phyloP scores from a whole-genome alignment of 805 yeast genomes.

The Alloascoidea africana region DNA sequence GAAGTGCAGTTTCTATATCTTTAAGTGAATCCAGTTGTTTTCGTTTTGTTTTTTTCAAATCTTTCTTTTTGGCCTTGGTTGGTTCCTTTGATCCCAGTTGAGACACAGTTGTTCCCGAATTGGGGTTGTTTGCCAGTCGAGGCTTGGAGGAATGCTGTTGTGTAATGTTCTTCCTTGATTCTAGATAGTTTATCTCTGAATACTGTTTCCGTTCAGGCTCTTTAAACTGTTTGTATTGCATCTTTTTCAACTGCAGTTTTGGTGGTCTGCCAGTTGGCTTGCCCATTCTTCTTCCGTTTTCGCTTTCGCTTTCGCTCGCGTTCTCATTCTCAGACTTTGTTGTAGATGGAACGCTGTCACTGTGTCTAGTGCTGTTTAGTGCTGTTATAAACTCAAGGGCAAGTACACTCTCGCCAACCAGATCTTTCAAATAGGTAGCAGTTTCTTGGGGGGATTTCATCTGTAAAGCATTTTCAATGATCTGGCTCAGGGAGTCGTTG shows the following conservation, averaged over 20 bases:
- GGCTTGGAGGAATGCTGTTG: background rate
- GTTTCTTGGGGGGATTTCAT: background rate
- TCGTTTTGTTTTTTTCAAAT: constrained; percentile 20
- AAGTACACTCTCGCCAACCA: background rate
- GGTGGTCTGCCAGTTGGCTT: background rate
- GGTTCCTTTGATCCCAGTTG: background rate
- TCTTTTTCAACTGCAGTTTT: background rate
- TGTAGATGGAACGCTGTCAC: no score
- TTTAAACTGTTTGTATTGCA: no score
- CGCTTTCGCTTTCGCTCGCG: no score
- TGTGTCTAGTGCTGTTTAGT: background rate
- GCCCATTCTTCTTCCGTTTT: background rate
- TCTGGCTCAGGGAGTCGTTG: background rate
- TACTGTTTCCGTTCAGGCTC: no score
- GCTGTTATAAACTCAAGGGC: background rate
- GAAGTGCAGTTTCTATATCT: constrained; percentile 50
- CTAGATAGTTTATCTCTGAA: background rate
- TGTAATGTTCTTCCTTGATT: background rate
- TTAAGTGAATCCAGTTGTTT: constrained; percentile 39
- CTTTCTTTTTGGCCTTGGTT: constrained; percentile 15
- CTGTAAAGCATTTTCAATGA: background rate
- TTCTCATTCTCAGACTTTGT: no score
- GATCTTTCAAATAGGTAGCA: background rate
- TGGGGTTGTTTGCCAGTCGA: no score
- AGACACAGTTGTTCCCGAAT: background rate